Percentiles rank a stretch among this genome's conserved stretches.
phyloP scores from a whole-genome alignment of 106 monocot genomes.

The Acorus gramineus region DNA sequence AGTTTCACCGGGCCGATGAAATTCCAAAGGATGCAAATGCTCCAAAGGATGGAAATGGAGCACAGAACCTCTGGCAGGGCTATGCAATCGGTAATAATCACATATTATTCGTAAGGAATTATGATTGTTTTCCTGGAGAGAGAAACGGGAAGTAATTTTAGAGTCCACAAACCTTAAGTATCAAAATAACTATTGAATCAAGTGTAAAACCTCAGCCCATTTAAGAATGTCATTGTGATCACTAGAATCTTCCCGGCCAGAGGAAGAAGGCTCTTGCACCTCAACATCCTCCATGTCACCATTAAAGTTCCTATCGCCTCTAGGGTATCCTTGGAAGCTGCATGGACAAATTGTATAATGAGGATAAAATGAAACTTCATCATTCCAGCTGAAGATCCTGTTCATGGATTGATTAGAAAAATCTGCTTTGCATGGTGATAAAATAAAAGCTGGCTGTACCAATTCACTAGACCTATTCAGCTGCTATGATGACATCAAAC shows the following conservation, averaged over 20 bases:
- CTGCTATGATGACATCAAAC: no score
- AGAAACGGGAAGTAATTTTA: background rate
- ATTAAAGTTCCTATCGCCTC: slow-evolving; percentile 48
- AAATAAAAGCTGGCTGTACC: no score
- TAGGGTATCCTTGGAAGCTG: slow-evolving; percentile 50
- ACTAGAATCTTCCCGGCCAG: slow-evolving; percentile 55
- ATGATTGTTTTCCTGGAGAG: slow-evolving; percentile 58
- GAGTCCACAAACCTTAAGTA: background rate
- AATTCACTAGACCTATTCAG: no score
- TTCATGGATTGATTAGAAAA: no score
- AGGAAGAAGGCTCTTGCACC: slow-evolving; percentile 71
- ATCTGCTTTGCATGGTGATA: no score
- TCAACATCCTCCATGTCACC: slow-evolving; percentile 50
- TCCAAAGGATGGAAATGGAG: slow-evolving; percentile 87
- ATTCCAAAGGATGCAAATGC: slow-evolving; percentile 82
- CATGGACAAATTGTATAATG: background rate
- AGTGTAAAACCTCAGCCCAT: slow-evolving; percentile 78
- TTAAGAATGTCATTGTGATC: slow-evolving; percentile 54
- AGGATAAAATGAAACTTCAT: background rate
- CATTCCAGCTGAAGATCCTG: background rate
- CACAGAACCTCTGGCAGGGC: slow-evolving; percentile 75
- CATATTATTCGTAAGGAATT: slow-evolving; percentile 85
- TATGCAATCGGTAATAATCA: slow-evolving; percentile 63
- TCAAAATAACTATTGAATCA: background rate
- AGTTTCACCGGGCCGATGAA: slow-evolving; percentile 78